Evolutionary conservation across 2,329 filamentous ascomycete genomes (phyloP).

Genomic region (Colletotrichum sp.): DNA sequence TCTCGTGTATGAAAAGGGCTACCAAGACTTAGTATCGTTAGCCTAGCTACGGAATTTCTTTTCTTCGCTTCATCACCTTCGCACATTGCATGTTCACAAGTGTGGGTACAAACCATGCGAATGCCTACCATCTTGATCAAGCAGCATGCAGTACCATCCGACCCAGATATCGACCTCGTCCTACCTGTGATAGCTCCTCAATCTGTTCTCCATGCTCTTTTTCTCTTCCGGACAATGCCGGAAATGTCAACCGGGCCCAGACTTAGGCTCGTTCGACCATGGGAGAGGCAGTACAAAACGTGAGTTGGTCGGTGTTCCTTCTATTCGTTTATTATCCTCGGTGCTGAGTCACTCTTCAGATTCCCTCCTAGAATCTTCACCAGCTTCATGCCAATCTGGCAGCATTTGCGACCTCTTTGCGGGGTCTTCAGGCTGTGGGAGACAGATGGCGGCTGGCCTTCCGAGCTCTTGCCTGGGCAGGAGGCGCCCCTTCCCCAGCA

Average conservation of each 20-base stretch:
- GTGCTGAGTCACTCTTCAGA: neutral
- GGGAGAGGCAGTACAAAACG: neutral
- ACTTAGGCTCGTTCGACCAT: neutral
- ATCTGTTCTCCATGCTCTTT: neutral
- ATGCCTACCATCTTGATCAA: neutral
- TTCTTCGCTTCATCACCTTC: neutral
- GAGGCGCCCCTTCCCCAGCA: neutral
- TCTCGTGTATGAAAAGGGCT: neutral
- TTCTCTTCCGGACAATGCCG: neutral
- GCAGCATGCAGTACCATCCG: neutral
- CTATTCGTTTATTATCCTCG: neutral
- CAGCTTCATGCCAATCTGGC: neutral
- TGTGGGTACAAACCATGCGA: neutral
- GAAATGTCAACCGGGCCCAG: neutral
- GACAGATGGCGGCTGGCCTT: neutral
- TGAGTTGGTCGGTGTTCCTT: neutral
- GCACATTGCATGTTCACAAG: neutral
- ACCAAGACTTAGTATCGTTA: accelerated
- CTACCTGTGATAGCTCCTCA: neutral
- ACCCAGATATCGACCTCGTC: neutral
- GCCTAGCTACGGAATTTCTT: neutral
- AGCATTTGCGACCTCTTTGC: neutral
- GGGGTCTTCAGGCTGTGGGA: neutral
- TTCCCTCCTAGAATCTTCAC: neutral
- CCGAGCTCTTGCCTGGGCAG: neutral